These are phyloP conservation scores for Blastobotrys mokoenaii DNA, from an alignment of 805 yeast species.

Conservation along the genomic window DNA sequence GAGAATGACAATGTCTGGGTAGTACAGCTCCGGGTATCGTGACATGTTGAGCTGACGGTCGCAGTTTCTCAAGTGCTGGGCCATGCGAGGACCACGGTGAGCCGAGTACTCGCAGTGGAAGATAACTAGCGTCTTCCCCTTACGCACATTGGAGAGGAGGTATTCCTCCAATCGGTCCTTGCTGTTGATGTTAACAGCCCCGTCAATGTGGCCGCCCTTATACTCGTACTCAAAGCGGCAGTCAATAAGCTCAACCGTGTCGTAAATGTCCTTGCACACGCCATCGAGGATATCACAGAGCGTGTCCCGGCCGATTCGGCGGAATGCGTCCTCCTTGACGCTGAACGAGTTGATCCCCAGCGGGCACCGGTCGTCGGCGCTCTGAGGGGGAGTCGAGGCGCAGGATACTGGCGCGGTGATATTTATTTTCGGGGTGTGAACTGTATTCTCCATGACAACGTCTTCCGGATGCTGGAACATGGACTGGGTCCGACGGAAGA, in stretches of 20 bases:
- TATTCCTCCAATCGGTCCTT: conserved; percentile 57
- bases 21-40: conserved; percentile 70
- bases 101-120: conserved; percentile 95
- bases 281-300: conserved; percentile 54
- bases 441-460: conserved; percentile 23
- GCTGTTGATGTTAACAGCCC: conserved; percentile 70
- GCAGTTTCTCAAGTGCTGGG: conserved; percentile 70
- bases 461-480: conserved; percentile 57
- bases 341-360: neutral
- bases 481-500: conserved; percentile 54
- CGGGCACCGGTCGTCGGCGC: neutral
- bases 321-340: conserved; percentile 54
- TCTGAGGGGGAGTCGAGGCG: neutral
- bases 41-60: conserved; percentile 71
- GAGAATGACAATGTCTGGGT: conserved; percentile 81
- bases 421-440: neutral
- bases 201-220: conserved; percentile 84
- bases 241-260: conserved; percentile 58
- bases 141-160: conserved; percentile 34
- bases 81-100: conserved; percentile 91
- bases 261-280: conserved; percentile 41
- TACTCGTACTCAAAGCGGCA: conserved; percentile 91
- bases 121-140: conserved; percentile 45
- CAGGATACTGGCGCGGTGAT: too few relatives aligned
- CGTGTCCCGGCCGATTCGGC: conserved; percentile 55